Evolutionary conservation across 2,329 filamentous ascomycete species (phyloP), one percentile per base, ranked within the genome.

Genomic region (Diplodia mutila): DNA sequence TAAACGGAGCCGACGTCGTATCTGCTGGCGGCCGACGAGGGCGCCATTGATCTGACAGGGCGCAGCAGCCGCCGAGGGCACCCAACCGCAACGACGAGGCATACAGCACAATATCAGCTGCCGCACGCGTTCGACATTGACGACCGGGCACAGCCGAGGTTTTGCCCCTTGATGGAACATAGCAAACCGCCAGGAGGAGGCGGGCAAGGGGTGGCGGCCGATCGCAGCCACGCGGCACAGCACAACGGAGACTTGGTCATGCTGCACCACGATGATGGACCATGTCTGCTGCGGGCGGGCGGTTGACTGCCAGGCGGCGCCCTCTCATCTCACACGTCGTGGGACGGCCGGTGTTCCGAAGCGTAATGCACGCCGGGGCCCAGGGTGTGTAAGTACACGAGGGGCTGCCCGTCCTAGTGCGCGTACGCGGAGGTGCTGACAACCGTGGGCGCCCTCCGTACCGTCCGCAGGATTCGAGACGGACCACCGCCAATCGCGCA

Each of bases 41-140:
- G 55, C 57, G 57, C 46, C 57, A 61, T 61, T 49, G 39, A 61
- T 61, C 57, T 61, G 57, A 61, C 57, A 61, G 39, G 57, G 39
- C 34, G 54, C 54, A 23, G 21, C n/a, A 18, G 37, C 53, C n/a
- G 18, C 53, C 53, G 21, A 21, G 55, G 27, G 52, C 49, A 52
- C 49, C 49, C 14, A 52, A 52, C 25, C 5, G 16, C 7, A 25
- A 23, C 48, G 48, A n/a, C 49, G 16, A 52, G 49, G 49, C 49
- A 52, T 46, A 46, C 18, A 46, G 11, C 49, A 52, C 49, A 52
- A 52, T 52, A 52, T 27, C 49, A 52, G 42, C 42, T 39, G 53
- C 52, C 27, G 52, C 52, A 54, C 32, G 27, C 53, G 55, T 59
- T 46, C 55, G 55, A 59, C 29, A 42, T 61, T 48, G 57, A 61